A percentile compares a stretch with the other conserved stretches of the same genome.
These are phyloP conservation scores for Acanthamoeba castellanii DNA, from an alignment of 208 protist species.

Conservation along the genomic window DNA sequence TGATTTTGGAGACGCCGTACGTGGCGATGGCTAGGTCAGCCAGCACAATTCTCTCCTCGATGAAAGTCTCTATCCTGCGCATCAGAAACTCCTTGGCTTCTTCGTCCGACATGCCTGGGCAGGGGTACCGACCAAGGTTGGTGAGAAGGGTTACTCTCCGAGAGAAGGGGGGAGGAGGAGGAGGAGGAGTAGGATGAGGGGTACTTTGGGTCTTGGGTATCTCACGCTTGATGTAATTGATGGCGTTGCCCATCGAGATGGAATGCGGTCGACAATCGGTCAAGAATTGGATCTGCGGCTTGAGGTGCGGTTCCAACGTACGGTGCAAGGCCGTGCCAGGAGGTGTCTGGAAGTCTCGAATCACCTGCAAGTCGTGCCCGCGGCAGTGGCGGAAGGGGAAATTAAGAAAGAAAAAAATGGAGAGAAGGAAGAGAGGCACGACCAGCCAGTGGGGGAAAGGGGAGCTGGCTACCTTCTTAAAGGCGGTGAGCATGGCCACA, in stretches of 20 bases:
- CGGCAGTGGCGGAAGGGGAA: neutral
- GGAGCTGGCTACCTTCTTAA: slow-evolving; percentile 80
- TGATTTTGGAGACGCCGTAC: slow-evolving; percentile 84
- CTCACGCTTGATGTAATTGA: slow-evolving; percentile 87
- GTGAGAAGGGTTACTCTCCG: too few species aligned
- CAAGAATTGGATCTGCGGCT: slow-evolving; percentile 87
- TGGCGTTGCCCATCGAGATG: slow-evolving; percentile 89
- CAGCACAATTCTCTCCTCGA: slow-evolving; percentile 84
- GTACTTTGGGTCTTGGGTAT: slow-evolving; percentile 78
- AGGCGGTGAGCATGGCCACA: slow-evolving; percentile 84
- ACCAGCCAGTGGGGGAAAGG: neutral
- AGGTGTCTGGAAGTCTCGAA: slow-evolving; percentile 77
- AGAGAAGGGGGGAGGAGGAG: neutral
- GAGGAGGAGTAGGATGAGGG: neutral
- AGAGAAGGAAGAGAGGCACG: neutral
- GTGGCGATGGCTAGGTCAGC: slow-evolving; percentile 85
- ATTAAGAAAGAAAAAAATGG: too few species aligned
- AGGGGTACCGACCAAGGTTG: neutral
- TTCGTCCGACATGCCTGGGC: slow-evolving; percentile 15
- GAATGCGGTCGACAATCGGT: slow-evolving; percentile 86
- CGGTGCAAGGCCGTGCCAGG: slow-evolving; percentile 56
- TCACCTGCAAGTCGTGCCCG: slow-evolving; percentile 19
- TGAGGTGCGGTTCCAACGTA: slow-evolving; percentile 80
- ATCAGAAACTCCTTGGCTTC: slow-evolving; percentile 82
- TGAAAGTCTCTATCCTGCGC: slow-evolving; percentile 85